Evolutionary conservation across 2,329 filamentous ascomycete species (phyloP).

Genomic region (Beauveria caledonica): DNA sequence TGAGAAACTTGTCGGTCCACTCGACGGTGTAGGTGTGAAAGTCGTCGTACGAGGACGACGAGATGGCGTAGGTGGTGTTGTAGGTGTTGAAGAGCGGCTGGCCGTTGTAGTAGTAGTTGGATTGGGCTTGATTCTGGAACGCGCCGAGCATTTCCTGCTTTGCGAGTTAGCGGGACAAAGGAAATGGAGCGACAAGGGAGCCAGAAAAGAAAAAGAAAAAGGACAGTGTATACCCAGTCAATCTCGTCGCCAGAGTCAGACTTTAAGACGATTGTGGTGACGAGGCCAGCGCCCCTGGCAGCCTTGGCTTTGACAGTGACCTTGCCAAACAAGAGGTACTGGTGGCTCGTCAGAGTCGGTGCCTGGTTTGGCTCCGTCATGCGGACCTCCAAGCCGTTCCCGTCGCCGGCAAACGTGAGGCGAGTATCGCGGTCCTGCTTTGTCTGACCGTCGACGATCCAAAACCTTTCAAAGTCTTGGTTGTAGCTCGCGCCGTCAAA

Average conservation of each 20-base stretch:
- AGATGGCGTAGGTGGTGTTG: conserved; percentile 40
- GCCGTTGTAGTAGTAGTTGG: conserved; percentile 73
- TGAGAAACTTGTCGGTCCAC: conserved; percentile 52
- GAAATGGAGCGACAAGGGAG: not conserved
- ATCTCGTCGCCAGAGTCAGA: conserved; percentile 76
- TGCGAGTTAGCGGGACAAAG: not conserved
- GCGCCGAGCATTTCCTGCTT: conserved; percentile 22
- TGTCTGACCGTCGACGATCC: conserved; percentile 26
- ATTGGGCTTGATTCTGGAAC: conserved; percentile 53
- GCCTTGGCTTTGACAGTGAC: conserved; percentile 63
- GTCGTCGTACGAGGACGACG: conserved; percentile 26
- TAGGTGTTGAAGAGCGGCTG: conserved; percentile 43
- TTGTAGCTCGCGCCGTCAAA: conserved; percentile 53
- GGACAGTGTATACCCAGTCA: conserved; percentile 22
- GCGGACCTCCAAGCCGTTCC: conserved; percentile 30
- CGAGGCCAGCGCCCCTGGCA: conserved; percentile 64
- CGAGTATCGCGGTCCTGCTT: conserved; percentile 18
- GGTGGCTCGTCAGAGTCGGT: conserved; percentile 57
- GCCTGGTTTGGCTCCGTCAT: conserved; percentile 51
- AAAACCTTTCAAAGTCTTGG: conserved; percentile 20
- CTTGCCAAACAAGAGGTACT: conserved; percentile 80
- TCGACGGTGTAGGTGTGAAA: conserved; percentile 61
- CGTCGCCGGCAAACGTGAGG: conserved; percentile 18
- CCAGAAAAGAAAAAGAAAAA: not conserved
- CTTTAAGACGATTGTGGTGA: conserved; percentile 69